phyloP scores from a whole-genome alignment of 441 rosid genomes.

The Jatropha multifida region DNA sequence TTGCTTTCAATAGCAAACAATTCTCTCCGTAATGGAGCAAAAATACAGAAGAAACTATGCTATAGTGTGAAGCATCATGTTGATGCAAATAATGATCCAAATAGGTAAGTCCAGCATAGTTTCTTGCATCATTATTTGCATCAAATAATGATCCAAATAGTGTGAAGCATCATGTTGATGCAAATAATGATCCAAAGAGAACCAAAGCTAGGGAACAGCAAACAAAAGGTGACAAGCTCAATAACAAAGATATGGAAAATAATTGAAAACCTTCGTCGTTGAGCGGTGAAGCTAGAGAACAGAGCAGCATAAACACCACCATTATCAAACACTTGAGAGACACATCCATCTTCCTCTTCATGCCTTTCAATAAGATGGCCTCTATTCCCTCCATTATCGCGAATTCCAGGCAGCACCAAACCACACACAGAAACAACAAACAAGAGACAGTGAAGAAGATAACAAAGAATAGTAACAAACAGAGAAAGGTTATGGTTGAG shows the following conservation, averaged over 20 bases:
- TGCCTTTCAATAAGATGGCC: neutral
- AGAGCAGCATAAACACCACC: conserved; percentile 27
- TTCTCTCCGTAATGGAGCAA: neutral
- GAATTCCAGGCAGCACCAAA: too few relatives aligned
- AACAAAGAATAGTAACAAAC: neutral
- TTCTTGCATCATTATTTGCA: too few relatives aligned
- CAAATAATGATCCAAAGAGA: neutral
- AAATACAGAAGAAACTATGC: neutral
- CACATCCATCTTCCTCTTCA: conserved; percentile 7
- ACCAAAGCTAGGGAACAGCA: neutral
- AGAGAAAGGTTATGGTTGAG: neutral
- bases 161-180: neutral
- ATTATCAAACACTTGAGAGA: conserved; percentile 2
- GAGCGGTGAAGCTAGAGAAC: conserved; percentile 43
- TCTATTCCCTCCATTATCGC: neutral
- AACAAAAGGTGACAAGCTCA: neutral
- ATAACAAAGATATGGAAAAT: neutral
- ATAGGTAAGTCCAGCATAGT: neutral
- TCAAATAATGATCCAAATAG: neutral
- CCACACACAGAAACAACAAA: neutral
- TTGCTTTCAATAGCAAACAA: neutral
- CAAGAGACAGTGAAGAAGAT: neutral
- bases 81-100: neutral
- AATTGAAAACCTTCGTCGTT: conserved; percentile 54
- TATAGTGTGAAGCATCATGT: neutral